A percentile compares a stretch with the other conserved stretches of the same genome.
These are phyloP conservation scores for Rhizophagus prolifer DNA, from an alignment of 192 early-diverging fungal species.

Conservation along the genomic window DNA sequence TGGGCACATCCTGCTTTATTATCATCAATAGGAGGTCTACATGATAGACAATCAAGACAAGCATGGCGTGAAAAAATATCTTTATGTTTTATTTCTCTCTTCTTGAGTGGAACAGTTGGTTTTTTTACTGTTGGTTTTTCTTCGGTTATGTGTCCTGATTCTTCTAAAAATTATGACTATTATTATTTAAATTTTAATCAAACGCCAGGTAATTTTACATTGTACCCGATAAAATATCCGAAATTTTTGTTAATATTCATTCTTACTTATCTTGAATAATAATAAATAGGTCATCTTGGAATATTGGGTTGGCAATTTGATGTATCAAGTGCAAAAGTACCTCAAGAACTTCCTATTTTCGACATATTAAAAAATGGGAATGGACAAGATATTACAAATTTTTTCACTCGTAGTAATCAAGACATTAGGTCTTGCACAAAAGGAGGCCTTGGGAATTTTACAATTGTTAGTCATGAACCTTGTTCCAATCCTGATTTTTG, in stretches of 20 bases:
- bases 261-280: neutral
- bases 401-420: slow-evolving; percentile 29
- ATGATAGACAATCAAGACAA: slow-evolving; percentile 69
- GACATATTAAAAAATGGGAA: slow-evolving; percentile 33
- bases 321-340: slow-evolving; percentile 28
- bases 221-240: too few relatives aligned
- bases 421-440: neutral
- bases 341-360: slow-evolving; percentile 38
- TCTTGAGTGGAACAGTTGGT: slow-evolving; percentile 73
- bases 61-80: slow-evolving; percentile 82
- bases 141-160: slow-evolving; percentile 58
- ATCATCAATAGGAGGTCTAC: slow-evolving; percentile 54
- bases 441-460: neutral
- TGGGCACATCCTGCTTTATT: slow-evolving; percentile 67
- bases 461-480: neutral
- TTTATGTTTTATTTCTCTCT: slow-evolving; percentile 75
- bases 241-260: neutral
- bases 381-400: slow-evolving; percentile 63
- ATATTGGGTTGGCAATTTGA: slow-evolving; percentile 51
- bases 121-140: slow-evolving; percentile 82
- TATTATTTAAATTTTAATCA: neutral
- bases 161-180: slow-evolving; percentile 35
- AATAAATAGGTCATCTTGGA: slow-evolving; percentile 33
- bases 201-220: slow-evolving; percentile 44
- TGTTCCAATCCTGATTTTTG: neutral